Evolutionary conservation across 306 rosid genomes (phyloP).

Genomic region (Lupinus albus): DNA sequence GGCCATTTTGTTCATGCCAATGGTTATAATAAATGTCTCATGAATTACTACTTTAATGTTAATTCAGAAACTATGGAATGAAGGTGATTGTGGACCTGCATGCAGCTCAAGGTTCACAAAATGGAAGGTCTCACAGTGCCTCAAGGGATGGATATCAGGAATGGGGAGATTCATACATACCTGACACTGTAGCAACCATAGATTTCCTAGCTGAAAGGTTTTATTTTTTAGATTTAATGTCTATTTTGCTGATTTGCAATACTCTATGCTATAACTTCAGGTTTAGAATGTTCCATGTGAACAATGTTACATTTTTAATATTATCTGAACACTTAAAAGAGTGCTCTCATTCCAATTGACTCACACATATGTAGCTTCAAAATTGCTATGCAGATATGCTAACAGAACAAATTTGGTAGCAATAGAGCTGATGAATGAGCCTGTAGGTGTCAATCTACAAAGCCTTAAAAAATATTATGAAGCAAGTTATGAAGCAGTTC

Average conservation of each 20-base stretch:
- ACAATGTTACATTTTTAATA: neutral
- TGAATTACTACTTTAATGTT: neutral
- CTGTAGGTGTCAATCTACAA: constrained; percentile 49
- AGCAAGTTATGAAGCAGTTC: constrained; percentile 54
- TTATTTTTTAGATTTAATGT: neutral
- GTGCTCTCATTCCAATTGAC: neutral
- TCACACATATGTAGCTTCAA: neutral
- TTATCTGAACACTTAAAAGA: neutral
- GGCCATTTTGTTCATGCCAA: constrained; percentile 10
- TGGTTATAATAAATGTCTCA: constrained; percentile 11
- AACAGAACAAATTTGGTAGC: constrained; percentile 47
- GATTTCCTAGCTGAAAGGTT: constrained; percentile 62
- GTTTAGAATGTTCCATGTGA: neutral
- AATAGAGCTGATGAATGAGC: constrained; percentile 65
- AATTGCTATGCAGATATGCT: constrained; percentile 47
- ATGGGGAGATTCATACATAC: constrained; percentile 59
- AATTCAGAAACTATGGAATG: constrained; percentile 55
- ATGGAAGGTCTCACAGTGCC: constrained; percentile 59
- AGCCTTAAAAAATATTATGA: constrained; percentile 51
- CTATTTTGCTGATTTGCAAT: neutral
- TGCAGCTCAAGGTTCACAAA: constrained; percentile 65
- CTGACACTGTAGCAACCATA: constrained; percentile 53
- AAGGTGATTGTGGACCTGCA: constrained; percentile 69
- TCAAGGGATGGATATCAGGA: constrained; percentile 62
- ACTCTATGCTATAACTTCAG: neutral